Conservation (phyloP, 2,329 filamentous ascomycete species). For the Aspergillus sp. region DNA sequence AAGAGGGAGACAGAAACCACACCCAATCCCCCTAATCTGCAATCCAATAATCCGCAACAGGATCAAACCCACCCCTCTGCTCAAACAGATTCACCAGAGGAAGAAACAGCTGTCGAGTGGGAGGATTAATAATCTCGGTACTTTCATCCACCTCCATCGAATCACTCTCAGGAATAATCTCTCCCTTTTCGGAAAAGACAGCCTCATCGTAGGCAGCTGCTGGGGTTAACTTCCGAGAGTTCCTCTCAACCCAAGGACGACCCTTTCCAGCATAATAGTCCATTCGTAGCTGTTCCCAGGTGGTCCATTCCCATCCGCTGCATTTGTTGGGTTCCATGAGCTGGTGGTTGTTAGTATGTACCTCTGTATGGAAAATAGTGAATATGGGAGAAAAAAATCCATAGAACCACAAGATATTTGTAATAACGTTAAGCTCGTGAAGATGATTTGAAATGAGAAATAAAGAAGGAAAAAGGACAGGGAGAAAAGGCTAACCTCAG, state of each 20-base stretch:
- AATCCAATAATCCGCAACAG: neutral
- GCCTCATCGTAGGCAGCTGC: too few species aligned
- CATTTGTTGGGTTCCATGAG: conserved; percentile 57
- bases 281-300: conserved; percentile 49
- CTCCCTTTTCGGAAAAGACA: neutral
- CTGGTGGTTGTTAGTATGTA: conserved; percentile 2
- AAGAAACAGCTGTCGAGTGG: conserved; percentile 14
- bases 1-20: too few species aligned
- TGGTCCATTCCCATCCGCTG: conserved; percentile 56
- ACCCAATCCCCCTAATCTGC: too few species aligned
- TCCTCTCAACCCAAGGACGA: too few species aligned
- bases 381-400: too few species aligned
- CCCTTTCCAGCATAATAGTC: neutral
- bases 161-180: conserved; percentile 2
- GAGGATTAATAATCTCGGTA: neutral
- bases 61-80: conserved; percentile 13
- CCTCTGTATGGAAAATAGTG: too few species aligned
- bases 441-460: too few species aligned
- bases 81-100: conserved; percentile 19
- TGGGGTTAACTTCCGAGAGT: too few species aligned
- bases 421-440: too few species aligned
- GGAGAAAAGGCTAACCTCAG: conserved; percentile 50
- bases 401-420: too few species aligned
- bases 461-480: too few species aligned
- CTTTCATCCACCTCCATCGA: neutral